Evolutionary conservation across 2,329 filamentous ascomycete genomes (phyloP).

Genomic region (Paecilomyces niveus): DNA sequence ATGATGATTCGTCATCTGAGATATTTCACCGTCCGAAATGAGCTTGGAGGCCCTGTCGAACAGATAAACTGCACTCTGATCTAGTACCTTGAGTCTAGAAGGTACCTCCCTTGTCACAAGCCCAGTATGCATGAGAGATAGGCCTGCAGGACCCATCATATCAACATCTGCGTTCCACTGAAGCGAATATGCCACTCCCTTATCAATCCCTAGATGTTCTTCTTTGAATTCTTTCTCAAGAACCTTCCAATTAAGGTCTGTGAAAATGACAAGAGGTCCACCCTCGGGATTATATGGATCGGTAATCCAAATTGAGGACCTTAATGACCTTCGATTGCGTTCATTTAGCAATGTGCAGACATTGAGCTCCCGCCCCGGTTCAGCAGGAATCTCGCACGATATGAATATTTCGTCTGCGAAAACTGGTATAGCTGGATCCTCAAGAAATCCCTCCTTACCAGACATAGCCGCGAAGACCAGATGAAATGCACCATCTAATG

Average conservation of each 20-base stretch:
- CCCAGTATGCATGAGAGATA: background rate
- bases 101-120: background rate
- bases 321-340: background rate
- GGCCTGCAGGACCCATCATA: background rate
- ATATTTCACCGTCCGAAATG: background rate
- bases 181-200: background rate
- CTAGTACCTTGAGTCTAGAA: background rate
- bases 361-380: background rate
- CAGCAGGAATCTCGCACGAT: background rate
- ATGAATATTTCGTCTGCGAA: background rate
- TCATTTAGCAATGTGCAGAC: background rate
- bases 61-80: background rate
- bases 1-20: background rate
- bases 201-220: background rate
- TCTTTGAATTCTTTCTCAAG: background rate
- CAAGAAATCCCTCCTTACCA: background rate
- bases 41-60: background rate
- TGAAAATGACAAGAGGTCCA: background rate
- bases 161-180: background rate
- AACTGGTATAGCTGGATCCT: background rate
- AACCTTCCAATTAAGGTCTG: background rate
- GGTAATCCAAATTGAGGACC: background rate
- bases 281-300: background rate
- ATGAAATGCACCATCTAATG: conserved; percentile 13
- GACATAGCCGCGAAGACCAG: conserved; percentile 3